Evolutionary conservation across 768 basidiomycete species (phyloP).

Genomic region (Dendrothele bispora): DNA sequence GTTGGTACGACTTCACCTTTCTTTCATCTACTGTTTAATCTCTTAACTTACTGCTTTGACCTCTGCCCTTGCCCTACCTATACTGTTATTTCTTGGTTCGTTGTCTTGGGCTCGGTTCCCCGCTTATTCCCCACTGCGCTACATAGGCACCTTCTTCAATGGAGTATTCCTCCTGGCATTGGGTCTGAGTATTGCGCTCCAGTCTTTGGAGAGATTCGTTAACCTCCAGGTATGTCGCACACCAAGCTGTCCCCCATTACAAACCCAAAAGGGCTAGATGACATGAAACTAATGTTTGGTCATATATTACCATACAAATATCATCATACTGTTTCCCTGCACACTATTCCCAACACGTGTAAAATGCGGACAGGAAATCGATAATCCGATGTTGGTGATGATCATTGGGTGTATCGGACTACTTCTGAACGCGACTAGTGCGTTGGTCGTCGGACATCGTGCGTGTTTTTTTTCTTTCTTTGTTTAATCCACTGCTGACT

Average conservation of each 20-base stretch:
- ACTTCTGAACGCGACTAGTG: constrained; percentile 46
- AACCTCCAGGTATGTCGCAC: constrained; percentile 44
- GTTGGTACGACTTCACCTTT: no score
- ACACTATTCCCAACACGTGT: constrained; percentile 1
- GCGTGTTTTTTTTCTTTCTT: background rate
- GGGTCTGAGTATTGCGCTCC: constrained; percentile 50
- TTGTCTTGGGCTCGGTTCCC: no score
- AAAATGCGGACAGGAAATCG: no score
- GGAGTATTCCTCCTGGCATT: constrained; percentile 53
- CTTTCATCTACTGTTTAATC: no score
- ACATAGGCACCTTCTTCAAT: constrained; percentile 52
- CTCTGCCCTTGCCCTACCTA: background rate
- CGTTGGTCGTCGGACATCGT: constrained; percentile 48
- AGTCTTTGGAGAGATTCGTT: constrained; percentile 56
- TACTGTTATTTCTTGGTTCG: background rate
- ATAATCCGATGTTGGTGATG: constrained; percentile 16
- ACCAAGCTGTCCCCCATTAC: no score
- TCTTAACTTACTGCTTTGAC: no score
- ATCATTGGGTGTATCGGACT: constrained; percentile 51
- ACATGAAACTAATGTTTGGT: no score
- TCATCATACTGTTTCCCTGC: no score
- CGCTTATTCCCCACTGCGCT: no score
- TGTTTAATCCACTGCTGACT: no score
- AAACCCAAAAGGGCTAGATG: no score
- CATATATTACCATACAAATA: no score